Evolutionary conservation across 202 grass and related monocot genomes (phyloP), one percentile per base, ranked within the genome.

Genomic region (Schoenoplectus tabernaemontani): DNA sequence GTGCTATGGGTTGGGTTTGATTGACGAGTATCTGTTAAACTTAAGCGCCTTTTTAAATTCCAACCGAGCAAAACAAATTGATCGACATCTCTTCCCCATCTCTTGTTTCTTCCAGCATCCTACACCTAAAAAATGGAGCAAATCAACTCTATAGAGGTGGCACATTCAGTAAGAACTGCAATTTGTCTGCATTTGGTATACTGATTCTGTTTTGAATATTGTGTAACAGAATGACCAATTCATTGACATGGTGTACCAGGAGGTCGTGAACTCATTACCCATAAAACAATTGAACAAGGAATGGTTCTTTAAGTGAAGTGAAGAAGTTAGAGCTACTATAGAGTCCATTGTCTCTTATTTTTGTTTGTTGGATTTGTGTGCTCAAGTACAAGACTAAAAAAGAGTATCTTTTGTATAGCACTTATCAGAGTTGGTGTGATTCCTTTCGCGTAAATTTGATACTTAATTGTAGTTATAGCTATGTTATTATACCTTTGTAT

Each of bases 211-310:
- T 32, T 92, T 23, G 36, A 20, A 75, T 60, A 16, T 76, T 90
- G 12, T 43, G 20, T 76, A 71, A 84, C 91, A 97, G 95, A 90
- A 83, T 12, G 88, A 97, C 9, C 80, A 92, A 78, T 97, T 97
- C 81, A 94, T 94, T 39, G 89, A 94, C 82, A 71, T 97, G 59
- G 34, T 97, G 57, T 90, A 74, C 7, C 83, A 53, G 62, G 91
- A 97, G 83, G 81, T 97, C 59, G 78, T 87, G 83, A 92, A 87
- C 82, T 68, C 48, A 90, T 85, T 65, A 80, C 65, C 41, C 78
- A 34, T 80, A 30, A 78, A 75, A 56, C 47, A 56, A 74, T 50
- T 26, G 15, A 33, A 36, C 23, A 19, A 39, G 30, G 61, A 23
- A 44, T 78, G 56, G 24, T 57, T 78, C 57, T 78, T 59, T 24